Base-by-base conservation (phyloP, 148 eudicot genomes). In the Rhododendron molle region DNA sequence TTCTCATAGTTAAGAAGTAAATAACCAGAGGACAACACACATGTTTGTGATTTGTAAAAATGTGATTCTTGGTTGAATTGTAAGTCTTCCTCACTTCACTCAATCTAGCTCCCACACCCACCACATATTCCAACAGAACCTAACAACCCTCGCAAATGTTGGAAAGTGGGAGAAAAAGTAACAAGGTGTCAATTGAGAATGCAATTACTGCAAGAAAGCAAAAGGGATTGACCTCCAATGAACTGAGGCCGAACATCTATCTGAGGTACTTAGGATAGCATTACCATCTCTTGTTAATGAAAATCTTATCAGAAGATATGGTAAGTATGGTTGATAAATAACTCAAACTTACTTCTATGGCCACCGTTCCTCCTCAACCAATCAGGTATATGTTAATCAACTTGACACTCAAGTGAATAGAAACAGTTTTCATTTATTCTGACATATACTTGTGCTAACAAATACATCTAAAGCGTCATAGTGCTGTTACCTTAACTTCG, bases 401-500 rank as follows among this genome's bases (percentile, higher is more conserved):
- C 69, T 71, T 6, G 4, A 21, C 50, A 36, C 71, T 65, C 8
- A 67, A 20, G 76, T 50, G 26, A 65, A 5, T 34, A 65, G 60
- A 2, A 47, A 32, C 15, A 78, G 16, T n/a, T n/a, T 7, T 47
- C 36, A 5, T 47, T 47, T 47, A 67, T 47, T 13, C 81, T n/a
- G 81, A 13, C 65, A 8, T 71, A 16, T 40, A 81, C 32, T 50
- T n/a, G 38, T 49, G 85, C 85, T 32, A 73, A 21, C 49, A 47
- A 74, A 16, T 40, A 26, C 47, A 81, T 40, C 30, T 28, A 3
- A 52, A 54, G 38, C 32, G 15, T 81, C 69, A 49, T 20, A 76
- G 65, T 52, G 79, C 71, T 9, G 74, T 36, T 86, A 94, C 98
- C 96, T 92, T 67, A 93, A 88, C 74, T 92, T 90, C 58, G 85